phyloP scores from a whole-genome alignment of 225 moss, liverwort and hornwort genomes.

The Pleurozium schreberi region DNA sequence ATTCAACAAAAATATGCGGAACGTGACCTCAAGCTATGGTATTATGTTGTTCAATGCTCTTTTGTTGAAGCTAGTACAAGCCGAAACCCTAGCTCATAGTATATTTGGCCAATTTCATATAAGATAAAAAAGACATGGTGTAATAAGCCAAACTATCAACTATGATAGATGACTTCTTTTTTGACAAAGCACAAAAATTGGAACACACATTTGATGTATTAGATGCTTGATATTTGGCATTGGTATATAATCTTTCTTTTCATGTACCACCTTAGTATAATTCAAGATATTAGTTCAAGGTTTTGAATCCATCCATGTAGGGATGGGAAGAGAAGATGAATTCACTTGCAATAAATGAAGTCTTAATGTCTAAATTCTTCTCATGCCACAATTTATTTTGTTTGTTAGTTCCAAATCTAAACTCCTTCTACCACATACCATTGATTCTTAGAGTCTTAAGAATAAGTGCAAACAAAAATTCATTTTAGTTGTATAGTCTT shows the following conservation, averaged over 20 bases:
- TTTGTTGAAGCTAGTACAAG: neutral
- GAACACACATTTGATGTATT: neutral
- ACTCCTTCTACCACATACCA: neutral
- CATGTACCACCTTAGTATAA: neutral
- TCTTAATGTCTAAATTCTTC: neutral
- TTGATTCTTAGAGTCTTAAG: neutral
- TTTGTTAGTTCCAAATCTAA: neutral
- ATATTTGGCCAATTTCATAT: neutral
- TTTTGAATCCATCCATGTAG: neutral
- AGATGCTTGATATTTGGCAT: neutral
- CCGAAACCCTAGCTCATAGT: neutral
- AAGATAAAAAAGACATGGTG: neutral
- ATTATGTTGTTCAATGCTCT: neutral
- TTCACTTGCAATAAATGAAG: neutral
- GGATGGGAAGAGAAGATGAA: neutral
- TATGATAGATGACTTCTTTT: neutral
- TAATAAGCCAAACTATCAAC: neutral
- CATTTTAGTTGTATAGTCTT: accelerated
- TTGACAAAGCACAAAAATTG: neutral
- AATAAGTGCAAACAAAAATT: neutral
- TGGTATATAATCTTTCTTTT: neutral
- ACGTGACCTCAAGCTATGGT: neutral
- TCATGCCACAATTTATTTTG: neutral
- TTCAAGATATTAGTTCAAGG: neutral
- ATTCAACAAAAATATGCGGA: neutral